Evolutionary conservation across 2,329 filamentous ascomycete genomes (phyloP).

Genomic region (Polychaeton citri): DNA sequence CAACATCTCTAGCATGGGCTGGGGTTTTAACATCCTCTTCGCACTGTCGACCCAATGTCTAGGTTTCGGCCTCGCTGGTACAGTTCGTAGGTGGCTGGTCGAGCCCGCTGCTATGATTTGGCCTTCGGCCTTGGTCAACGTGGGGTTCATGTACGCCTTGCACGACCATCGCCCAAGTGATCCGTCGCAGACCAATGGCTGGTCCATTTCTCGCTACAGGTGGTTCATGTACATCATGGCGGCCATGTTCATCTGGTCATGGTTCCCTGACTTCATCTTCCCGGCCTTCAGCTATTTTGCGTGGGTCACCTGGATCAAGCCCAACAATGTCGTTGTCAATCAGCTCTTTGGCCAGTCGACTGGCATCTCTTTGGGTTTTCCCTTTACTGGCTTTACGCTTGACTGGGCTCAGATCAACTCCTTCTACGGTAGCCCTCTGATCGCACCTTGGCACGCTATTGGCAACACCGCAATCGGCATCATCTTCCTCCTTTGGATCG

Average conservation of each 20-base stretch:
- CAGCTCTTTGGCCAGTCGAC: conserved; percentile 14
- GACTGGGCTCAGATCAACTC: conserved; percentile 68
- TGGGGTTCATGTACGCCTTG: conserved; percentile 80
- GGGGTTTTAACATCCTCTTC: conserved; percentile 70
- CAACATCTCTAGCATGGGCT: conserved; percentile 56
- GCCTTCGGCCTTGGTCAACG: conserved; percentile 76
- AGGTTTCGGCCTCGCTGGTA: conserved; percentile 73
- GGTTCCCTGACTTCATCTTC: conserved; percentile 67
- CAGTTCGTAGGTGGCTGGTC: conserved; percentile 68
- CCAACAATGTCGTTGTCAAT: conserved; percentile 60
- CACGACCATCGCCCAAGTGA: conserved; percentile 60
- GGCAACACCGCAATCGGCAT: conserved; percentile 14
- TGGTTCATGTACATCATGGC: conserved; percentile 69
- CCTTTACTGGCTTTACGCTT: conserved; percentile 47
- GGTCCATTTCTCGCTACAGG: conserved; percentile 68
- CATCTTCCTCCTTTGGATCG: conserved; percentile 11
- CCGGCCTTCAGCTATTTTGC: conserved; percentile 82
- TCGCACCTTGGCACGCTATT: conserved; percentile 22
- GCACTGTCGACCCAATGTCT: conserved; percentile 77
- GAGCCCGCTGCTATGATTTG: conserved; percentile 83
- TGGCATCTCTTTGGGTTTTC: conserved; percentile 14
- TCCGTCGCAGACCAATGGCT: conserved; percentile 52
- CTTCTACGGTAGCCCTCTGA: conserved; percentile 56
- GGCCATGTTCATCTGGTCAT: conserved; percentile 65
- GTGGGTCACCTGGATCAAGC: conserved; percentile 74